These are phyloP conservation scores for Monosporascus sp. DNA, from an alignment of 2,329 filamentous ascomycete genomes.

Conservation along the genomic window DNA sequence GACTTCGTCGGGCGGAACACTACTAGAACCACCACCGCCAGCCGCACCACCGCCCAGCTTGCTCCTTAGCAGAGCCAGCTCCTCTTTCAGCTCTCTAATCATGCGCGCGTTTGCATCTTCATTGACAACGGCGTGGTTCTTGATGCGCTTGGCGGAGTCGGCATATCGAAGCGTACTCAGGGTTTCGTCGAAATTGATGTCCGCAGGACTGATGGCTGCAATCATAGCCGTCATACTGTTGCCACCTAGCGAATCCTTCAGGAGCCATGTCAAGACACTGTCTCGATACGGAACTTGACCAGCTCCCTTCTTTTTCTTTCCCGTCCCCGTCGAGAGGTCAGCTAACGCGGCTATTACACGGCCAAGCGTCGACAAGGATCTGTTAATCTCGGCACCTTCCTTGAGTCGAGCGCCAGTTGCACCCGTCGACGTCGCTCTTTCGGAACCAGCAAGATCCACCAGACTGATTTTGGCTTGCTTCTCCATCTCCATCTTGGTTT, in stretches of 20 bases:
- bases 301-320: slow-evolving; percentile 66
- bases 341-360: slow-evolving; percentile 95
- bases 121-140: slow-evolving; percentile 99
- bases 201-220: slow-evolving; percentile 93
- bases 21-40: slow-evolving; percentile 39
- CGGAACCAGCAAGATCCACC: slow-evolving; percentile 95
- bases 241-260: slow-evolving; percentile 94
- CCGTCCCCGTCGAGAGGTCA: slow-evolving; percentile 68
- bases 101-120: slow-evolving; percentile 98
- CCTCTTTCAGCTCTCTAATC: slow-evolving; percentile 97
- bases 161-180: slow-evolving; percentile 93
- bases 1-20: slow-evolving; percentile 64
- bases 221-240: slow-evolving; percentile 99
- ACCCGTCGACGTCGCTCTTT: slow-evolving; percentile 93
- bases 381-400: slow-evolving; percentile 97
- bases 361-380: slow-evolving; percentile 90
- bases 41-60: slow-evolving; percentile 64
- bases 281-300: slow-evolving; percentile 92
- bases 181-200: slow-evolving; percentile 99
- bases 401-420: slow-evolving; percentile 92
- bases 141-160: slow-evolving; percentile 96
- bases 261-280: slow-evolving; percentile 89
- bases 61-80: slow-evolving; percentile 75
- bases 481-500: slow-evolving; percentile 95
- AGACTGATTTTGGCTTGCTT: slow-evolving; percentile 97